A percentile compares a stretch with the other conserved stretches of the same genome.
These are phyloP conservation scores for Zygosaccharomyces sapae DNA, from an alignment of 1,139 yeast species.

Conservation along the genomic window DNA sequence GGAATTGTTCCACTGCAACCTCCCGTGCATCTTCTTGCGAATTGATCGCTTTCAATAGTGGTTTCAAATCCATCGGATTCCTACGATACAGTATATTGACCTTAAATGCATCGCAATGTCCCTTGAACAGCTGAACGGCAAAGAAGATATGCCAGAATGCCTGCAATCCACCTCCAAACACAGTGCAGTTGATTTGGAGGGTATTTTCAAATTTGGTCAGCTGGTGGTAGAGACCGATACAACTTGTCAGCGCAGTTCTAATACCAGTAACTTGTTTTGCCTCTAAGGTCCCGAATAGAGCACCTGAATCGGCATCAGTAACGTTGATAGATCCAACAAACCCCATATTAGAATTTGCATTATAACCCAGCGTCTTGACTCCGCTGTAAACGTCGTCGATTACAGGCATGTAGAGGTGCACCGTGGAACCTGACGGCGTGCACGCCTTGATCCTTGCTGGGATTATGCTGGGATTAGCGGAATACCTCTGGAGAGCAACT, in stretches of 20 bases:
- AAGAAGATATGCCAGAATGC: conserved; percentile 61
- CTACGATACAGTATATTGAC: conserved; percentile 46
- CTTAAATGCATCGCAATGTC: conserved; percentile 37
- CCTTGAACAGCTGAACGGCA: conserved; percentile 31
- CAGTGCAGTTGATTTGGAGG: conserved; percentile 28
- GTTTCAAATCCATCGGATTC: conserved; percentile 40
- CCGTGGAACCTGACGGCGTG: conserved; percentile 29
- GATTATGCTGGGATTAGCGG: conserved; percentile 18
- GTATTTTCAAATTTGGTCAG: conserved; percentile 8
- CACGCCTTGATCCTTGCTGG: conserved; percentile 19
- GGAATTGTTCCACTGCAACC: conserved; percentile 16
- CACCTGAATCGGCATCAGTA: conserved; percentile 49
- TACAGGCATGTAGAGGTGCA: conserved; percentile 63
- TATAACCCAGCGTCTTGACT: conserved; percentile 45
- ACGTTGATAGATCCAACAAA: conserved; percentile 51
- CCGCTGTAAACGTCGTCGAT: conserved; percentile 33
- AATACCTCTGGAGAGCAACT: conserved; percentile 19
- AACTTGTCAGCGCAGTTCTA: conserved; percentile 60
- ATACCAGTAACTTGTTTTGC: conserved; percentile 62
- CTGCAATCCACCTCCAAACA: conserved; percentile 65
- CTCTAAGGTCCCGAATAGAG: conserved; percentile 50
- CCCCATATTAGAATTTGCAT: conserved; percentile 51
- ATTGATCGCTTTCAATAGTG: conserved; percentile 24
- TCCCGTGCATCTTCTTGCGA: conserved; percentile 5
- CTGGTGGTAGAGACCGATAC: conserved; percentile 44